Evolutionary conservation across 805 yeast species (phyloP), one percentile per base, ranked within the genome.

Genomic region (Cyberlindnera meyerae): DNA sequence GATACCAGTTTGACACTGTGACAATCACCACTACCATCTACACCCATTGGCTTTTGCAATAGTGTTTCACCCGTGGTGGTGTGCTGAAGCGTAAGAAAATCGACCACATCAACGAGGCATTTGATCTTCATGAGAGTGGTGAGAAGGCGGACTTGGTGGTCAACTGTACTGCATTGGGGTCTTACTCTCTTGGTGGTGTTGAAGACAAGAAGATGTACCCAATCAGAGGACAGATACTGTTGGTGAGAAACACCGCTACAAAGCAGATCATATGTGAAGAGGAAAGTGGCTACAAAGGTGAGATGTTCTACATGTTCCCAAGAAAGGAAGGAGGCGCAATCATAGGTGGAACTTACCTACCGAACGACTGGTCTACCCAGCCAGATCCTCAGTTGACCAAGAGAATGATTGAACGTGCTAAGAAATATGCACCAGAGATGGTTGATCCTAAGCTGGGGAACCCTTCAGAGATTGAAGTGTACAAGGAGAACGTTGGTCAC

Each of bases 311-410:
- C 50, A 61, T 75, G 24, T 73, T 80, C 66, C 87, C 87, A n/a
- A 59, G 87, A 38, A 74, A 73, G 42, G 87, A 80, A 58, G 86
- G 87, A n/a, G 84, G 83, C 30, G 65, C 75, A 24, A 74, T 80
- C 27, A 67, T 80, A 39, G 88, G 87, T 3, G 88, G 87, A 9
- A 48, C 62, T 12, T 54, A 54, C 36, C 33, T 45, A 11, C 43
- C 50, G 11, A 48, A 57, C 27, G 52, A 61, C 20, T 63, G 62
- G 58, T 50, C 57, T 6, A 42, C 54, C 0, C 49, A 46, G 4
- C 60, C 62, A 28, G 79, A 77, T 44, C 49, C 54, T 3, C 71
- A 54, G 12, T 60, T 77, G 34, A 65, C 74, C 1, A 48, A 66
- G 35, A 60, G 84, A 33, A 70, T 77, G 28, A 21, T 52, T 8